phyloP scores from a whole-genome alignment of 352 stramenopile species.

The Phytophthora nicotianae region DNA sequence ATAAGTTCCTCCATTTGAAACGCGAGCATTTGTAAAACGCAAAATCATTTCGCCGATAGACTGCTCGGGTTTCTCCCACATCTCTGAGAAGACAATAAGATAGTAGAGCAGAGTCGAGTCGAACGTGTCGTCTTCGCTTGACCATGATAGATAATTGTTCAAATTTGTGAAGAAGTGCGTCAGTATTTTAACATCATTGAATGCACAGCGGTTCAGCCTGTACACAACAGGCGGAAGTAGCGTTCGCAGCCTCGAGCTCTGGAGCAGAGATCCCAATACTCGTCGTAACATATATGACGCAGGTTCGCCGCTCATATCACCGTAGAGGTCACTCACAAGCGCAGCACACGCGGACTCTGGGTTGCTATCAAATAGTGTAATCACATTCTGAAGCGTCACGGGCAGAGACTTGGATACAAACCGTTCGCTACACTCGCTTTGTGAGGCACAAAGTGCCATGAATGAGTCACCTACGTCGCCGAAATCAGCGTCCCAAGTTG shows the following conservation, averaged over 20 bases:
- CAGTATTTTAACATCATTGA: conserved; percentile 35
- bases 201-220: conserved; percentile 42
- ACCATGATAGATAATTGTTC: background rate
- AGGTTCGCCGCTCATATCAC: conserved; percentile 8
- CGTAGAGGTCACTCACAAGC: conserved; percentile 14
- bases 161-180: conserved; percentile 27
- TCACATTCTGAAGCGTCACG: conserved; percentile 25
- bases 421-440: conserved; percentile 23
- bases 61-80: conserved; percentile 50
- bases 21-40: conserved; percentile 30
- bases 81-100: conserved; percentile 59
- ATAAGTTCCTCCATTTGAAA: conserved; percentile 33
- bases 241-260: conserved; percentile 21
- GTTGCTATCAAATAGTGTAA: conserved; percentile 32
- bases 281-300: conserved; percentile 36
- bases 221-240: conserved; percentile 49
- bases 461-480: conserved; percentile 43
- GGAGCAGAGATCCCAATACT: conserved; percentile 36
- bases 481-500: conserved; percentile 47
- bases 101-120: conserved; percentile 42
- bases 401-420: conserved; percentile 28
- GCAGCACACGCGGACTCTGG: conserved; percentile 31
- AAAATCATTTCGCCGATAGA: conserved; percentile 15
- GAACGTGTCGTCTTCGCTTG: conserved; percentile 34
- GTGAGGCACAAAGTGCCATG: conserved; percentile 26